Percentiles rank a stretch among this genome's conserved stretches.
phyloP scores from a whole-genome alignment of 169 alveolate species.

The Plasmodium chabaudi region DNA sequence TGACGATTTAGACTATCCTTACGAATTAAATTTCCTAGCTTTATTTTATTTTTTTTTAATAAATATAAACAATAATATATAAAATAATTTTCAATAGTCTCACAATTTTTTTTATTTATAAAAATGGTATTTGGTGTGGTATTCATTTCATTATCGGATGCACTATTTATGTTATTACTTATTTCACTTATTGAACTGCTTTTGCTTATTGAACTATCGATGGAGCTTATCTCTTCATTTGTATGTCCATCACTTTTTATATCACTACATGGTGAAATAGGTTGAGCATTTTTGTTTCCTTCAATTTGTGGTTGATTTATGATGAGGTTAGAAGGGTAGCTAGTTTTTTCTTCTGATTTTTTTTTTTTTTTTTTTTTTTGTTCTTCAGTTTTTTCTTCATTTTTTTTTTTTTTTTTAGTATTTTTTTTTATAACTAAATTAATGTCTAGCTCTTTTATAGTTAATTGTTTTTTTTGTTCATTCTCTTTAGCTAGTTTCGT shows the following conservation, averaged over 20 bases:
- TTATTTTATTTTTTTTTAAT: slow-evolving; percentile 39
- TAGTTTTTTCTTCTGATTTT: neutral
- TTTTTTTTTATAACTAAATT: slow-evolving; percentile 22
- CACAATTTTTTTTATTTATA: neutral
- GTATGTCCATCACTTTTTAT: neutral
- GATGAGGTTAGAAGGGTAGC: neutral
- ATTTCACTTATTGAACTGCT: slow-evolving; percentile 25
- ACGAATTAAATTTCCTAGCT: neutral
- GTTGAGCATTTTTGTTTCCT: no score
- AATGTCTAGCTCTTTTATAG: slow-evolving; percentile 40
- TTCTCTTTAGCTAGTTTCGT: slow-evolving; percentile 35
- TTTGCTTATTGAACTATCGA: neutral
- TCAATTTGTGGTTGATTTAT: no score
- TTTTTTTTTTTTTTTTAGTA: neutral
- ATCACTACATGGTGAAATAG: no score
- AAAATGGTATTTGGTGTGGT: no score
- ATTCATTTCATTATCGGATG: neutral
- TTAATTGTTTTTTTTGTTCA: slow-evolving; percentile 11
- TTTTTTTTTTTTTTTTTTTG: neutral
- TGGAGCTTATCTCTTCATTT: neutral
- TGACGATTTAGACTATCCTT: slow-evolving; percentile 1
- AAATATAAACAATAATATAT: slow-evolving; percentile 8
- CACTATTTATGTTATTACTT: neutral
- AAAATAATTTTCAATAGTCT: neutral
- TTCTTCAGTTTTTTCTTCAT: neutral